These are phyloP conservation scores for Neoboletus brunneissimus DNA, from an alignment of 768 basidiomycete genomes.

Conservation along the genomic window DNA sequence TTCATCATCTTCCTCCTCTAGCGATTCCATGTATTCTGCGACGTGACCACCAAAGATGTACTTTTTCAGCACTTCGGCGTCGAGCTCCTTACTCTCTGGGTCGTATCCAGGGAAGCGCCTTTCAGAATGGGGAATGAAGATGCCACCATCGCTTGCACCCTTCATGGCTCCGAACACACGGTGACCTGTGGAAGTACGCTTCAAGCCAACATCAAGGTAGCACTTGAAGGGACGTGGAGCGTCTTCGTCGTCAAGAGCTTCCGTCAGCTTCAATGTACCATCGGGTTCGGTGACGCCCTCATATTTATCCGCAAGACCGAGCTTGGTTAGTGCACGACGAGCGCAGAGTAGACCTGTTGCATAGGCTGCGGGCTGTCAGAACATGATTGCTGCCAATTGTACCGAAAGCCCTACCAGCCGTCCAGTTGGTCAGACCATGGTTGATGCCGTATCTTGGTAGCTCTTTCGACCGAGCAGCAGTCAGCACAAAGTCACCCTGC, in stretches of 20 bases:
- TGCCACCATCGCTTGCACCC: slow-evolving; percentile 96
- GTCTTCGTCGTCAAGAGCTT: slow-evolving; percentile 85
- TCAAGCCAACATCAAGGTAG: slow-evolving; percentile 98
- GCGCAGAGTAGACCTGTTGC: slow-evolving; percentile 95
- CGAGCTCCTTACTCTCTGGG: slow-evolving; percentile 86
- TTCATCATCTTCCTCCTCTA: slow-evolving; percentile 99
- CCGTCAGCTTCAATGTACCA: slow-evolving; percentile 80
- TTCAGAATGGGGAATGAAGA: slow-evolving; percentile 96
- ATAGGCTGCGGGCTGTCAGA: slow-evolving; percentile 58
- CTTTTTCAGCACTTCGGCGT: slow-evolving; percentile 92
- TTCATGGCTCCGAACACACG: slow-evolving; percentile 99
- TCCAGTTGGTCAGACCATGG: slow-evolving; percentile 99
- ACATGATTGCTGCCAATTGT: background rate
- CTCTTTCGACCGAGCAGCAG: slow-evolving; percentile 85
- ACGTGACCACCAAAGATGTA: slow-evolving; percentile 98
- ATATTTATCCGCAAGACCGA: slow-evolving; percentile 97
- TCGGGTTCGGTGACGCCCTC: slow-evolving; percentile 91
- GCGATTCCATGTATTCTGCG: slow-evolving; percentile 98
- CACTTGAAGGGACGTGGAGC: slow-evolving; percentile 98
- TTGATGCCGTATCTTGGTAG: slow-evolving; percentile 95
- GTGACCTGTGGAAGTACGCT: slow-evolving; percentile 95
- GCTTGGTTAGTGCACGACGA: slow-evolving; percentile 91
- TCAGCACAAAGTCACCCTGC: slow-evolving; percentile 93
- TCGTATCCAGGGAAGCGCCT: slow-evolving; percentile 99
- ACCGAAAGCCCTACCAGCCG: slow-evolving; percentile 64